Percentiles rank a stretch among this genome's conserved stretches.
Conservation (phyloP, 1,284 basidiomycete genomes). For the Malassezia arunalokei region DNA sequence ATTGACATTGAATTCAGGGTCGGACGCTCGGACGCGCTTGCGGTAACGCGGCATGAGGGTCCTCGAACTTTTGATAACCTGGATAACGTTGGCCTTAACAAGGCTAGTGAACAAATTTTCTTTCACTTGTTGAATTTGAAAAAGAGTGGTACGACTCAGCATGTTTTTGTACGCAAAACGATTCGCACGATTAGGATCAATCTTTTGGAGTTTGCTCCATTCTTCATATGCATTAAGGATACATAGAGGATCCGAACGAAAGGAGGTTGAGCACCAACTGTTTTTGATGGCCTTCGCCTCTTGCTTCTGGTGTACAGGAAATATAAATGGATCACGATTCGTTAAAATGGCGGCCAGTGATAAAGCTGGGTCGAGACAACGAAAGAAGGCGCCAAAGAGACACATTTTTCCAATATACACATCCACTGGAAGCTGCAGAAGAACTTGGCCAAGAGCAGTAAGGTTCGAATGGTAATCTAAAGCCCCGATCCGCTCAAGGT, state of each 20-base stretch:
- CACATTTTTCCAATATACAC: conserved; percentile 79
- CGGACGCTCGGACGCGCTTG: conserved; percentile 21
- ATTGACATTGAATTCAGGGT: conserved; percentile 54
- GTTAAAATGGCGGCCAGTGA: conserved; percentile 80
- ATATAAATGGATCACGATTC: conserved; percentile 79
- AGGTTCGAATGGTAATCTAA: conserved; percentile 65
- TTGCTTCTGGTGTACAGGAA: conserved; percentile 53
- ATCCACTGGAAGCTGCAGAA: conserved; percentile 80
- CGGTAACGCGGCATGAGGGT: conserved; percentile 16
- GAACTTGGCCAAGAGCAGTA: conserved; percentile 73
- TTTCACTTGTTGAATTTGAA: conserved; percentile 74
- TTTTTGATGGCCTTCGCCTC: conserved; percentile 60
- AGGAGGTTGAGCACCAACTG: conserved; percentile 65
- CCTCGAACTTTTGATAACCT: conserved; percentile 20
- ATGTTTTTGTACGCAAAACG: conserved; percentile 77
- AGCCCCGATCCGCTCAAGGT: conserved; percentile 75
- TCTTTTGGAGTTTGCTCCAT: conserved; percentile 52
- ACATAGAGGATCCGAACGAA: conserved; percentile 74
- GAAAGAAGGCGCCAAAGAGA: conserved; percentile 82
- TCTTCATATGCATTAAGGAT: conserved; percentile 67
- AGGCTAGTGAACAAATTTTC: conserved; percentile 66
- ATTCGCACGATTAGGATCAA: conserved; percentile 52
- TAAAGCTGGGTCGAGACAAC: conserved; percentile 76
- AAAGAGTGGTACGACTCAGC: conserved; percentile 67
- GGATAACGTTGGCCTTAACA: conserved; percentile 53